Base-by-base conservation (phyloP, 805 yeast species). In the Zygosaccharomyces bisporus region DNA sequence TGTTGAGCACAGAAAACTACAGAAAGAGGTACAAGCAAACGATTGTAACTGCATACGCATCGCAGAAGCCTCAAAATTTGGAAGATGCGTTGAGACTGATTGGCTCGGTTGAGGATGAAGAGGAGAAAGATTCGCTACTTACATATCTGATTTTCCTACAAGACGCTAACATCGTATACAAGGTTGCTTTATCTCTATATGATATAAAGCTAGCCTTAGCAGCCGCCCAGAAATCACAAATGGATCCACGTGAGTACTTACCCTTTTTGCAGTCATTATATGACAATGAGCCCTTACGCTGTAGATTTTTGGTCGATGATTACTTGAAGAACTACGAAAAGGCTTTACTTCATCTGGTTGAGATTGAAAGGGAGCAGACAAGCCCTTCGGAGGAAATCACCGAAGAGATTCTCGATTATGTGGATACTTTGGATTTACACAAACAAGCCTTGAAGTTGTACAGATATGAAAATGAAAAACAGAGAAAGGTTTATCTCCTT, bases 181-280 rank as follows among this genome's bases (percentile, higher is more conserved):
- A 81, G 38, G 80, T 82, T 14, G 85, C 97, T 0, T 73, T 93
- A 46, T 84, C 95, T 2, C 69, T 85, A 16, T 93, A 93, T 58
- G 84, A 93, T 60, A 81, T 93, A 33, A 81, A 81, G 45, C 70
- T 91, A 56, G 79, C 98, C 0, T 73, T 93, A 45, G 73, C 76
- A 9, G 81, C 93, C 47, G 99, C 99, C 0, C 98, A 95, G 62
- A 93, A 89, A 58, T 89, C 97, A 0, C 98, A 91, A 65, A 90
- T 84, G 73, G 99, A 93, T 68, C 99, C 99, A 18, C 88, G 90
- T 58, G 99, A 93, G 65, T 93, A 93, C 55, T 69, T 93, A 41
- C 96, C 99, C 41, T 93, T 93, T 64, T 73, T 93, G 52, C 95
- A 88, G 58, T 75, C 80, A 38, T 70, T 93, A 43, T 83, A 86